Percentiles rank a stretch among this genome's conserved stretches.
These are phyloP conservation scores for Trichomonas gallinae DNA, from an alignment of 208 protist species.

Conservation along the genomic window DNA sequence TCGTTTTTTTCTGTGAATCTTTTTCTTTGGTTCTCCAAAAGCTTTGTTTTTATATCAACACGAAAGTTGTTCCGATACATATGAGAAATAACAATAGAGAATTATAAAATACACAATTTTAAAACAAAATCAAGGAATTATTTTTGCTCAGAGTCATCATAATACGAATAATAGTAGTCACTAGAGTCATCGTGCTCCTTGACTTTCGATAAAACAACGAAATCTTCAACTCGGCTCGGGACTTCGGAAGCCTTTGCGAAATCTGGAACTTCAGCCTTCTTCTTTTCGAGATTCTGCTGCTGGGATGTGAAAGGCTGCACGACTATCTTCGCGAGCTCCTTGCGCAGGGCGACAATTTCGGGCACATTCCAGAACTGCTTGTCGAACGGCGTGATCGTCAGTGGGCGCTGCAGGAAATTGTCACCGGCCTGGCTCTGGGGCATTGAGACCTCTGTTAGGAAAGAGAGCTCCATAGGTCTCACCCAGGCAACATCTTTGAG, in stretches of 20 bases:
- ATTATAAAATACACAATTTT: too few relatives aligned
- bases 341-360: not conserved
- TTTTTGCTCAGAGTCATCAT: too few relatives aligned
- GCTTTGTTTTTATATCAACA: too few relatives aligned
- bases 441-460: not conserved
- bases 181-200: too few relatives aligned
- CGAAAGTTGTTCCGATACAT: too few relatives aligned
- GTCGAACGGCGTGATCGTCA: not conserved
- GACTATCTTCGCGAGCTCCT: not conserved
- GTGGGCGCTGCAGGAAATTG: not conserved
- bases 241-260: not conserved
- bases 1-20: too few relatives aligned
- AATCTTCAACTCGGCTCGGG: not conserved
- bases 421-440: not conserved
- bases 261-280: not conserved
- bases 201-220: not conserved
- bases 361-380: not conserved
- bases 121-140: too few relatives aligned
- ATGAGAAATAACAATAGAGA: too few relatives aligned
- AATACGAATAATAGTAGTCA: too few relatives aligned
- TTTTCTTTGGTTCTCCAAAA: too few relatives aligned
- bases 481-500: too few relatives aligned
- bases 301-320: not conserved
- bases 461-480: not conserved
- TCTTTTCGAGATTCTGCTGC: not conserved